Evolutionary conservation across 2,329 filamentous ascomycete genomes (phyloP).

Genomic region (Teratosphaeria zuluensis): DNA sequence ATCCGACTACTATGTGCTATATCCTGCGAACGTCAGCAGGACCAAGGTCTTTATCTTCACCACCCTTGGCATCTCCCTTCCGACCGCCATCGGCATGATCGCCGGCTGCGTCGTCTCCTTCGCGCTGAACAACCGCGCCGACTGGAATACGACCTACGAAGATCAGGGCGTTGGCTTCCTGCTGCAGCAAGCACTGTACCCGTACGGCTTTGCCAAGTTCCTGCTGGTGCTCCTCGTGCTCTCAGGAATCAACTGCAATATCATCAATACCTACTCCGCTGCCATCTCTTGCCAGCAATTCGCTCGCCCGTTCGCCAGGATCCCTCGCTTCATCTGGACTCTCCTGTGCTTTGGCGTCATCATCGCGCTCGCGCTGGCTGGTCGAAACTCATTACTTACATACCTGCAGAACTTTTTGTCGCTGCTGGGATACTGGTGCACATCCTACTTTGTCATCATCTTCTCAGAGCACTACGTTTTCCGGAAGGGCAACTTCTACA

Average conservation of each 20-base stretch:
- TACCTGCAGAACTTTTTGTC: conserved; percentile 39
- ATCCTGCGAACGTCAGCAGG: conserved; percentile 29
- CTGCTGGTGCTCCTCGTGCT: conserved; percentile 32
- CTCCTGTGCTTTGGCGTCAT: conserved; percentile 34
- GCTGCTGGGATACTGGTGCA: conserved; percentile 39
- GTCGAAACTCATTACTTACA: conserved; percentile 31
- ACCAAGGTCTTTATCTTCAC: conserved; percentile 35
- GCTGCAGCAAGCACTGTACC: conserved; percentile 37
- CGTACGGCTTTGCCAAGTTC: conserved; percentile 40
- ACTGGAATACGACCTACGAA: conserved; percentile 31
- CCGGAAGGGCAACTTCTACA: conserved; percentile 29
- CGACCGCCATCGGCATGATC: conserved; percentile 35
- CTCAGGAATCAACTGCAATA: conserved; percentile 30
- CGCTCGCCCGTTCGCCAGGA: conserved; percentile 39
- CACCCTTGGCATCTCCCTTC: conserved; percentile 32
- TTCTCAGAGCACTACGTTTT: conserved; percentile 38
- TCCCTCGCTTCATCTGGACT: conserved; percentile 43
- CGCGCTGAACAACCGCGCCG: conserved; percentile 31
- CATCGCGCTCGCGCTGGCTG: conserved; percentile 34
- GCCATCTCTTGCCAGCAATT: conserved; percentile 40
- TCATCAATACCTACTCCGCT: conserved; percentile 34
- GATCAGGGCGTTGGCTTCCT: conserved; percentile 39
- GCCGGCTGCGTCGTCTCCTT: conserved; percentile 31
- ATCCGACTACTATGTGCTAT: conserved; percentile 36
- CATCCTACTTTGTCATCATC: conserved; percentile 37